phyloP scores from a whole-genome alignment of 225 moss, liverwort and hornwort species.

The Physcomitrellopsis africana region DNA sequence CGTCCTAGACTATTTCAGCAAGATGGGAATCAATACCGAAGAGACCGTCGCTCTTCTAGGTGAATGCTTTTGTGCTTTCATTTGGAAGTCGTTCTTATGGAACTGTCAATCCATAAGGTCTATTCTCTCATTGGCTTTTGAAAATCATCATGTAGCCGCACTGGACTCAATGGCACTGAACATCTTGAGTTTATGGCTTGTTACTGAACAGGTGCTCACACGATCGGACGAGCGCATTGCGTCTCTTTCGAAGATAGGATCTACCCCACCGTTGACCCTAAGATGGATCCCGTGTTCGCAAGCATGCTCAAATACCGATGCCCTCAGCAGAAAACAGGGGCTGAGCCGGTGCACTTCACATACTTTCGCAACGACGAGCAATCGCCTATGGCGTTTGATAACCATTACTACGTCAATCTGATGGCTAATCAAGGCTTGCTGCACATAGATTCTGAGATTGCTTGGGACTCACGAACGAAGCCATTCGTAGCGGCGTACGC shows the following conservation, averaged over 20 bases:
- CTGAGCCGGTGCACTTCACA: conserved; percentile 16
- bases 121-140: too few relatives aligned
- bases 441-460: conserved; percentile 33
- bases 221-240: conserved; percentile 45
- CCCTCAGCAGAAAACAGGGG: background rate
- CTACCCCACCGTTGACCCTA: conserved; percentile 38
- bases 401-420: conserved; percentile 39
- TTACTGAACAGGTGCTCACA: conserved; percentile 33
- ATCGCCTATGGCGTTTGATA: conserved; percentile 49
- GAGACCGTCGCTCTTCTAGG: conserved; percentile 38
- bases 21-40: conserved; percentile 37
- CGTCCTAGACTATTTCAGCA: conserved; percentile 21
- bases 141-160: too few relatives aligned
- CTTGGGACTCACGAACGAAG: conserved; percentile 34
- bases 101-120: too few relatives aligned
- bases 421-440: conserved; percentile 32
- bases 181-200: too few relatives aligned
- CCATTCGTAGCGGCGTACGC: conserved; percentile 35
- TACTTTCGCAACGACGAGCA: conserved; percentile 45
- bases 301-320: conserved; percentile 32
- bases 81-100: too few relatives aligned
- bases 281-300: conserved; percentile 23
- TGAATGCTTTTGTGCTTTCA: background rate
- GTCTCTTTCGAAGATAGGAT: conserved; percentile 29
- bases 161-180: background rate